phyloP scores from a whole-genome alignment of 177 flowering plant species.

The Tripterygium wilfordii region DNA sequence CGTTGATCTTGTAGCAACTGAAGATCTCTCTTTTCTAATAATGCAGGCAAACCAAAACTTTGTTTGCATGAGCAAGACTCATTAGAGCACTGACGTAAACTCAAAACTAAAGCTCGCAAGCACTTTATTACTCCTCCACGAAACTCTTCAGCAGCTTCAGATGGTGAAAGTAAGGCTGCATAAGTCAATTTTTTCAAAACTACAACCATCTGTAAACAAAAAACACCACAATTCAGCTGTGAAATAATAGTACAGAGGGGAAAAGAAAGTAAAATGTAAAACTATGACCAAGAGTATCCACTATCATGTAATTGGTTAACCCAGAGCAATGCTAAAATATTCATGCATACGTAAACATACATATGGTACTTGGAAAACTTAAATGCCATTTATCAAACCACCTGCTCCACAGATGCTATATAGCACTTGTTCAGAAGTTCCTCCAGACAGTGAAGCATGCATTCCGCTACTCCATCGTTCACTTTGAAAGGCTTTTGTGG shows the following conservation, averaged over 20 bases:
- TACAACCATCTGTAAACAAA: conserved; percentile 58
- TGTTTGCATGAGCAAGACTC: conserved; percentile 58
- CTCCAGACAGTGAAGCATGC: conserved; percentile 63
- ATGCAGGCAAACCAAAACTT: conserved; percentile 35
- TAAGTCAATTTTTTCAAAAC: conserved; percentile 70
- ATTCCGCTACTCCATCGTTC: conserved; percentile 75
- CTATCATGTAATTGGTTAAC: background rate
- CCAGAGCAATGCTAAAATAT: background rate
- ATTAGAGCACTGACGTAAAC: conserved; percentile 46
- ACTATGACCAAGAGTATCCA: background rate
- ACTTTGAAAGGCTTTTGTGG: conserved; percentile 20
- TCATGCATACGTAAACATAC: background rate
- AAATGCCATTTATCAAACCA: conserved; percentile 12
- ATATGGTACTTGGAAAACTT: background rate
- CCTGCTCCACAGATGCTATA: conserved; percentile 73
- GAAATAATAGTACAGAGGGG: no score
- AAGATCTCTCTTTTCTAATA: conserved; percentile 18
- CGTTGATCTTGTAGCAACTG: conserved; percentile 7
- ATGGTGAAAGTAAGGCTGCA: conserved; percentile 76
- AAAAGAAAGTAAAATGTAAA: no score
- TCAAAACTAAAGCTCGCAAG: conserved; percentile 61
- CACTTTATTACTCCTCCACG: conserved; percentile 84
- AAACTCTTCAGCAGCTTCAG: conserved; percentile 87
- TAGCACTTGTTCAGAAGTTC: conserved; percentile 71
- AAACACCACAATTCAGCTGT: background rate